Conservation (phyloP, 2,329 filamentous ascomycete species). For the Zasmidium angulare region DNA sequence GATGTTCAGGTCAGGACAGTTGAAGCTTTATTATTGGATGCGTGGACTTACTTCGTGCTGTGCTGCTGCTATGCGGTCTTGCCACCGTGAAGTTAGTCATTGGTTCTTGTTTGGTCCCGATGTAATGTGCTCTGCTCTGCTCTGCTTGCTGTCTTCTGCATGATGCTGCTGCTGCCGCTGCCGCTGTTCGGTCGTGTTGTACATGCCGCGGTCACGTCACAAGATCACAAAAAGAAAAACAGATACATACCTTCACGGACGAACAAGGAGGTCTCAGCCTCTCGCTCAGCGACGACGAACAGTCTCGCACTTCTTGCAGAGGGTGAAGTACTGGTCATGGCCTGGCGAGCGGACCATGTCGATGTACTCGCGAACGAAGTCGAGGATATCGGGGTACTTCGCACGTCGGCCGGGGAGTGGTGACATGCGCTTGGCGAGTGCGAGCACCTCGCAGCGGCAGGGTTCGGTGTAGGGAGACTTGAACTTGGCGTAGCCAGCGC, state of each 20-base stretch:
- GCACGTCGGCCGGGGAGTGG: not conserved
- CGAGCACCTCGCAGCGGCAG: constrained; percentile 8
- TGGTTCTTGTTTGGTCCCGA: no score
- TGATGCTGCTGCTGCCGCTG: not conserved
- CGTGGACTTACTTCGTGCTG: no score
- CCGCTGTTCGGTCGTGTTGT: not conserved
- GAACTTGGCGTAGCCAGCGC: constrained; percentile 1
- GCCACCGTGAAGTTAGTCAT: no score
- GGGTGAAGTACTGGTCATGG: not conserved
- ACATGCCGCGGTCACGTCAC: not conserved
- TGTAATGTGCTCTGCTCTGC: no score
- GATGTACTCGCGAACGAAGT: constrained; percentile 4
- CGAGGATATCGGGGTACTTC: not conserved
- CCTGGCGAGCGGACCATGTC: not conserved
- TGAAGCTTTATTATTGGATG: no score
- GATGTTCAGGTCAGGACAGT: no score
- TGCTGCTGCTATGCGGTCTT: no score
- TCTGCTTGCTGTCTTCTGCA: no score
- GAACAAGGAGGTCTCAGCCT: not conserved
- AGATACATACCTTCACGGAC: not conserved
- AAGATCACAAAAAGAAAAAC: not conserved
- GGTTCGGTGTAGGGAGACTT: constrained; percentile 1
- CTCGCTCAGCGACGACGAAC: not conserved
- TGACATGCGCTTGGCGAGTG: not conserved
- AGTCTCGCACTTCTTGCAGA: constrained; percentile 6